These are phyloP conservation scores for Aspergillus hancockii DNA, from an alignment of 495 filamentous ascomycete species.

Conservation along the genomic window DNA sequence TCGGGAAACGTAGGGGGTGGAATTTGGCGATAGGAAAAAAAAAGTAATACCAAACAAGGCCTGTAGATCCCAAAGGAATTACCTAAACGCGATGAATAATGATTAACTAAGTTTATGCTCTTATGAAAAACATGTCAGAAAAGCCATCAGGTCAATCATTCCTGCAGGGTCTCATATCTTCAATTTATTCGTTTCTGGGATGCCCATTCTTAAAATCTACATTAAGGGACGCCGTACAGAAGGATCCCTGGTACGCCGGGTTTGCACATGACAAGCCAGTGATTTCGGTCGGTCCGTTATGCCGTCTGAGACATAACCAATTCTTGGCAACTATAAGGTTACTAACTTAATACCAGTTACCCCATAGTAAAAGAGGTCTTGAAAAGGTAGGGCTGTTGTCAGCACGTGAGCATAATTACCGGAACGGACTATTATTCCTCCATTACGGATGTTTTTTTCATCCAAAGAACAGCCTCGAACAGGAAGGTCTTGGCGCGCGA, in stretches of 20 bases:
- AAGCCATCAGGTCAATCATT: neutral
- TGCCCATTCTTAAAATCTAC: neutral
- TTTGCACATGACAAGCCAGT: neutral
- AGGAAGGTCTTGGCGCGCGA: slow-evolving; percentile 39
- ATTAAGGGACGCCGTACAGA: neutral
- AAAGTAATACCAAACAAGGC: slow-evolving; percentile 3
- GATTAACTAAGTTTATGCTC: neutral
- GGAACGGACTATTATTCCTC: slow-evolving; percentile 32
- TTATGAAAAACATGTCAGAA: neutral
- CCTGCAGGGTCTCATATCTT: neutral
- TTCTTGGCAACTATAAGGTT: too few species aligned
- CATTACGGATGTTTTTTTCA: slow-evolving; percentile 16
- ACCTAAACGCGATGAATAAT: neutral
- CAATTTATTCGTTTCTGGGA: slow-evolving; percentile 2
- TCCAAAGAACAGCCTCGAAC: slow-evolving; percentile 27
- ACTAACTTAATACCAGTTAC: too few species aligned
- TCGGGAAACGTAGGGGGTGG: slow-evolving; percentile 6
- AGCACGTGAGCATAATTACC: slow-evolving; percentile 27
- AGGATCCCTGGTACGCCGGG: neutral
- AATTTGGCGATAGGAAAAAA: slow-evolving; percentile 13
- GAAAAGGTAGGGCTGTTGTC: slow-evolving; percentile 24
- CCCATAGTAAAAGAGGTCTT: too few species aligned
- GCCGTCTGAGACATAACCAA: too few species aligned
- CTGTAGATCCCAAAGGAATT: neutral
- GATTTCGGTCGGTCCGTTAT: slow-evolving; percentile 2